These are phyloP conservation scores for Corylus americana DNA, from an alignment of 306 rosid species.

Conservation along the genomic window DNA sequence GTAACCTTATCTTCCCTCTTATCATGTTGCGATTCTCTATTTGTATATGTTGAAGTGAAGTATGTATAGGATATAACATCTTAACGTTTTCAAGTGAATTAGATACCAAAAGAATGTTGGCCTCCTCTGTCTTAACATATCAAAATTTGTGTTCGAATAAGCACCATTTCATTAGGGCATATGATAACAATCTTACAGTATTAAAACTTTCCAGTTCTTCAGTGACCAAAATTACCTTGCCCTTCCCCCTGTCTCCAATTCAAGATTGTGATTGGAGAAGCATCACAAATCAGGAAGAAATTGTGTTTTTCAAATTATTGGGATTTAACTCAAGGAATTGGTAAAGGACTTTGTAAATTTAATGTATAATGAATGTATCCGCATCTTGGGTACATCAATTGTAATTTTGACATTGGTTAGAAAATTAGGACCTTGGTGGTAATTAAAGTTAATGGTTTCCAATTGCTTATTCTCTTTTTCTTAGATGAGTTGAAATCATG, in stretches of 20 bases:
- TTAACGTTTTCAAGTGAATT: background rate
- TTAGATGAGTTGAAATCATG: background rate
- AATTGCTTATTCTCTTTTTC: background rate
- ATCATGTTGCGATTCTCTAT: background rate
- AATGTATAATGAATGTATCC: background rate
- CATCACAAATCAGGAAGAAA: background rate
- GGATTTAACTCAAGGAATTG: background rate
- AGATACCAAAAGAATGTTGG: background rate
- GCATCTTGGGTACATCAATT: background rate
- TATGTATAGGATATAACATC: background rate
- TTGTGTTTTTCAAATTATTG: background rate
- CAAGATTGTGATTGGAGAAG: background rate
- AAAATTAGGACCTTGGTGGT: background rate
- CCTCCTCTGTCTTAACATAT: constrained; percentile 10
- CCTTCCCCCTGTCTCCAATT: background rate
- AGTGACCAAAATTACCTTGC: background rate
- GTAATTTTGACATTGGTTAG: constrained; percentile 10
- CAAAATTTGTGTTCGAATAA: background rate
- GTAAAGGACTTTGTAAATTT: background rate
- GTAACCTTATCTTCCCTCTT: constrained; percentile 1
- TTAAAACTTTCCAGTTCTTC: background rate
- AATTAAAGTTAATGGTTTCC: background rate
- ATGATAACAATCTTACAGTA: background rate
- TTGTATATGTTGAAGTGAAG: background rate
- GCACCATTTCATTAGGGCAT: background rate